phyloP scores from a whole-genome alignment of 1,139 yeast genomes.

The Pichia sp. region DNA sequence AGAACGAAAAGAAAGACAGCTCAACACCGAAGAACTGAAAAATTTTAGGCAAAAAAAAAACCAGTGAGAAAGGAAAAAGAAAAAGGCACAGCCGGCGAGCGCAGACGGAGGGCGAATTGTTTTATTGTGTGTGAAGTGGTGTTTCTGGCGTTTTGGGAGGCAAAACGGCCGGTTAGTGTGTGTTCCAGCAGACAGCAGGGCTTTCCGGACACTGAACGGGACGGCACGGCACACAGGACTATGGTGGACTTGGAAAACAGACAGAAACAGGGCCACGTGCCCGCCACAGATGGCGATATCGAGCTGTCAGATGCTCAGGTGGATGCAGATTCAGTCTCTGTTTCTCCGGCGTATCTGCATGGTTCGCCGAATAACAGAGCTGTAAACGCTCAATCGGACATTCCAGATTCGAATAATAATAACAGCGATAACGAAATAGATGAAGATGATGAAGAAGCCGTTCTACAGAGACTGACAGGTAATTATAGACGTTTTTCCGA shows the following conservation, averaged over 20 bases:
- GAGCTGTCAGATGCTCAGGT: slow-evolving; percentile 7
- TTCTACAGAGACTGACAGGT: slow-evolving; percentile 25
- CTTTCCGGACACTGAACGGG: neutral
- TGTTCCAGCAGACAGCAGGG: too few species aligned
- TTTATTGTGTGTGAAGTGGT: too few species aligned
- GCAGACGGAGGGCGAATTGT: too few species aligned
- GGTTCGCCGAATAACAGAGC: too few species aligned
- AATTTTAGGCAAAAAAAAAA: neutral
- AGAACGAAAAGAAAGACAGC: too few species aligned
- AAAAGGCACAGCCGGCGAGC: too few species aligned
- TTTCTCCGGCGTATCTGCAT: too few species aligned
- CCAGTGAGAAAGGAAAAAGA: too few species aligned
- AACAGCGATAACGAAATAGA: slow-evolving; percentile 1
- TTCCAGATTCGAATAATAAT: neutral
- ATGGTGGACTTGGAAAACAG: neutral
- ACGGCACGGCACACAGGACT: neutral
- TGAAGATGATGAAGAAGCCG: slow-evolving; percentile 24
- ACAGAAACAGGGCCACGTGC: neutral
- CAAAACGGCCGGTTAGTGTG: too few species aligned
- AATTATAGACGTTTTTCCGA: slow-evolving; percentile 29
- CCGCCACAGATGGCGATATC: slow-evolving; percentile 1
- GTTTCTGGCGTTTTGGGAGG: too few species aligned
- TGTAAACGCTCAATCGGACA: neutral
- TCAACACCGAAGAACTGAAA: neutral
- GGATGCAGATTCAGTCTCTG: neutral